Evolutionary conservation across 2,329 filamentous ascomycete genomes (phyloP), one percentile per base, ranked within the genome.

Genomic region (Zymoseptoria brevis): DNA sequence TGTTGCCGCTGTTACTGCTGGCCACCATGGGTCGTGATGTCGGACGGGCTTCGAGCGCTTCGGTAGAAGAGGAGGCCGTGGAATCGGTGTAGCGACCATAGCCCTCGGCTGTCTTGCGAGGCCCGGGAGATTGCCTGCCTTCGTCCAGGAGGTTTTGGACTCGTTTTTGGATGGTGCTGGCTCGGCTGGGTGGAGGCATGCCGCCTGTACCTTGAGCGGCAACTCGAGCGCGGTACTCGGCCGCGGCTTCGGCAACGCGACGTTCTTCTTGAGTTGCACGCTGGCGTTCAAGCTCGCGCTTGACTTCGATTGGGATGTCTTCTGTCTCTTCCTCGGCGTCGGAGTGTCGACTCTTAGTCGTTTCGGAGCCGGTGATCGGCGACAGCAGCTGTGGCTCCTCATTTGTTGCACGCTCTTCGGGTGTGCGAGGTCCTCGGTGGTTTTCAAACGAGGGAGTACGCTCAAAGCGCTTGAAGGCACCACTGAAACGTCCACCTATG

Each of bases 381-480:
- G 87, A 88, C 45, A 88, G 71, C 16, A 75, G 68, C 67, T 68
- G 41, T 75, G 63, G 62, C 52, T 64, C 61, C n/a, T 66, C 62
- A n/a, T 66, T 59, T 9, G 56, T 57, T 13, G 60, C 62, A 19
- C 56, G 58, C 49, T 60, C 56, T 26, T 65, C 64, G 19, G 65
- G 64, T 2, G 64, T 67, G 19, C 60, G 53, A 1, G 61, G 60
- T 16, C 56, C 64, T 30, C 59, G 55, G n/a, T 55, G 55, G 30
- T 58, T 57, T 9, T 67, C 62, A 19, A 41, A 19, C 6, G 55
- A 19, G n/a, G 53, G 51, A 53, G 50, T 61, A n/a, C 62, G 56
- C 54, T 99, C 94, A 66, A 97, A 97, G 5, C 88, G 83, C 69
- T 93, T 90, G 76, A 97, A 96, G 2, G 93, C 92, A 68, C 96